These are phyloP conservation scores for Colletotrichum horii DNA, from an alignment of 2,329 filamentous ascomycete genomes.

Conservation along the genomic window DNA sequence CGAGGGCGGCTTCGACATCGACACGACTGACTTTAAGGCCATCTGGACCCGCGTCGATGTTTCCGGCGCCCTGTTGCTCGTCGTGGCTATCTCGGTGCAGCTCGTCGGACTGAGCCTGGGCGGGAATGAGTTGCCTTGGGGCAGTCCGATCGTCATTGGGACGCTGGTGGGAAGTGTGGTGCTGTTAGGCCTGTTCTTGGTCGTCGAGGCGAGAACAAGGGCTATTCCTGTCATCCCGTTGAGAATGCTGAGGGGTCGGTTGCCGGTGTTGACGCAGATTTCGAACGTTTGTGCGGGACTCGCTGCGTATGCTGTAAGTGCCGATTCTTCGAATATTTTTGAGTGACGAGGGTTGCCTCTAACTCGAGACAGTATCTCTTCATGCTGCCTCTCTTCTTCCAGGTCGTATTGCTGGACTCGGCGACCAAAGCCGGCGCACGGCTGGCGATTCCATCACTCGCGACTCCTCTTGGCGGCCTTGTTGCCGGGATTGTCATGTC, in stretches of 20 bases:
- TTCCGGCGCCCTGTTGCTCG: slow-evolving; percentile 59
- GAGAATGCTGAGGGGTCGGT: slow-evolving; percentile 59
- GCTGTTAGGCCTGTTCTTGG: slow-evolving; percentile 49
- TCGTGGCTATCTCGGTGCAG: slow-evolving; percentile 62
- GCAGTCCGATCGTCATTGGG: slow-evolving; percentile 50
- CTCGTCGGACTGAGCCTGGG: slow-evolving; percentile 60
- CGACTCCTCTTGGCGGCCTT: slow-evolving; percentile 61
- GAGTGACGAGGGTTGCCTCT: accelerated
- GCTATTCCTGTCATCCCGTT: slow-evolving; percentile 61
- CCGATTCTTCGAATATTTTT: background rate
- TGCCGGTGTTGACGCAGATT: slow-evolving; percentile 60
- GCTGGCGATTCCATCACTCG: slow-evolving; percentile 67
- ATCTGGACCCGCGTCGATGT: slow-evolving; percentile 64
- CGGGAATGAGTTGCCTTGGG: slow-evolving; percentile 61
- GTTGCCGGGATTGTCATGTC: slow-evolving; percentile 65
- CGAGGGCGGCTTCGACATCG: slow-evolving; percentile 29
- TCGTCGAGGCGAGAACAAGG: slow-evolving; percentile 52
- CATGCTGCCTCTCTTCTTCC: slow-evolving; percentile 74
- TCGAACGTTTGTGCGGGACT: slow-evolving; percentile 66
- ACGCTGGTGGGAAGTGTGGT: slow-evolving; percentile 47
- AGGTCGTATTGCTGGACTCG: slow-evolving; percentile 68
- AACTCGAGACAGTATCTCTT: slow-evolving; percentile 62
- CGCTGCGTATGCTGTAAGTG: slow-evolving; percentile 64
- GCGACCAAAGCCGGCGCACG: slow-evolving; percentile 69
- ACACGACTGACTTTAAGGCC: slow-evolving; percentile 34